Conservation (phyloP, 208 protist species). For the Crithidia brevicula region DNA sequence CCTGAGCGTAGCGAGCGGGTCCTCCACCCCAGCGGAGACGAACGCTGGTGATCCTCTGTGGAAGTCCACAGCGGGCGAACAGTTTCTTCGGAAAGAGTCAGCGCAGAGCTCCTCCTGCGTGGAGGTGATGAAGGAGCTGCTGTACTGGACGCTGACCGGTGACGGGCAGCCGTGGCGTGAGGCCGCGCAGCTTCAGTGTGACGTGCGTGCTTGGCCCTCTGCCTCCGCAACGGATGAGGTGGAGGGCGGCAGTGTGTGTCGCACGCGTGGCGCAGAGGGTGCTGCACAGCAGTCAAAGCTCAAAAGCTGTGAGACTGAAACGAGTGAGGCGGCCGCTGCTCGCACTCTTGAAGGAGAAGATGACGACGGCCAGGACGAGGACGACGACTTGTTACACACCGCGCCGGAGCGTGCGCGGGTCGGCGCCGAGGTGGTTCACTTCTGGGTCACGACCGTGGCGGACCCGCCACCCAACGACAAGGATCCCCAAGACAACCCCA, state of each 20-base stretch:
- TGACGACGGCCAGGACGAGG: background rate
- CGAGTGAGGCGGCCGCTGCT: no score
- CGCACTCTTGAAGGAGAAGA: no score
- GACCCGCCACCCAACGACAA: background rate
- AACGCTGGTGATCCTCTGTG: no score
- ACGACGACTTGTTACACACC: slow-evolving; percentile 18
- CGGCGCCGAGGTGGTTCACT: slow-evolving; percentile 11
- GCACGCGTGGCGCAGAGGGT: no score
- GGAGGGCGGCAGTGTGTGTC: no score
- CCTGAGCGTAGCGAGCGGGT: no score
- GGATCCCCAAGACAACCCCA: no score
- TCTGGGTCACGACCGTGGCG: slow-evolving; percentile 10
- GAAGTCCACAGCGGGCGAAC: background rate
- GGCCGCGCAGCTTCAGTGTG: slow-evolving; percentile 17
- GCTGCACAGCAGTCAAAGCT: no score
- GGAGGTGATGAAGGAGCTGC: slow-evolving; percentile 49
- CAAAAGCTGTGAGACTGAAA: background rate
- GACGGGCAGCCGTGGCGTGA: background rate
- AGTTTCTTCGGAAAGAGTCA: slow-evolving; percentile 21
- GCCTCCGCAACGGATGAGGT: background rate
- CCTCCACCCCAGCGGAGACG: no score
- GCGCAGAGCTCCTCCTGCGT: slow-evolving; percentile 30
- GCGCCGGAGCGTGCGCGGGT: slow-evolving; percentile 24
- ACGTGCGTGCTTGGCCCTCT: background rate
- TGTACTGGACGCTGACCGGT: slow-evolving; percentile 21